Conservation (phyloP, 129 eudicot genomes). For the Dittrichia graveolens region DNA sequence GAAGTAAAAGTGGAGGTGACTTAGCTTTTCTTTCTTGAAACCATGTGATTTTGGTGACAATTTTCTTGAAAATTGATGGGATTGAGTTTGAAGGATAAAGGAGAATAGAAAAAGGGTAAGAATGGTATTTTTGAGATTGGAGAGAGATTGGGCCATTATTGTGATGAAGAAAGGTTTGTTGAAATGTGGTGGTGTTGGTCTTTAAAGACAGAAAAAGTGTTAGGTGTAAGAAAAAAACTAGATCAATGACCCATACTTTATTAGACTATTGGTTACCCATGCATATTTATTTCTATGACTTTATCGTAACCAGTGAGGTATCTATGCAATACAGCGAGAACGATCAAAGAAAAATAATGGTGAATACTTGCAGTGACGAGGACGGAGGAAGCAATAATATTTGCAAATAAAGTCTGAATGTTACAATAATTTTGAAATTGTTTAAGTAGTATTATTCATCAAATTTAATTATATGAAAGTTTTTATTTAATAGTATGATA, state of each 20-base stretch:
- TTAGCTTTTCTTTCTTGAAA: constrained; percentile 26
- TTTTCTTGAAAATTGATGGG: constrained; percentile 27
- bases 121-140: background rate
- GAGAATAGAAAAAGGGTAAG: constrained; percentile 6
- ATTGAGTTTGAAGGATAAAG: constrained; percentile 4
- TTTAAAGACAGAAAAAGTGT: background rate
- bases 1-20: constrained; percentile 34
- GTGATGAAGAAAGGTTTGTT: background rate
- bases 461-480: too few species aligned
- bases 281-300: too few species aligned
- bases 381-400: too few species aligned
- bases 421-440: too few species aligned
- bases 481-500: too few species aligned
- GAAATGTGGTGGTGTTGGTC: background rate
- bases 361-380: too few species aligned
- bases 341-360: too few species aligned
- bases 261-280: background rate
- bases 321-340: too few species aligned
- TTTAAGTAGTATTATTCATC: too few species aligned
- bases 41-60: constrained; percentile 24
- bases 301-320: too few species aligned
- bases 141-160: constrained; percentile 19
- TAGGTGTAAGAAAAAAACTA: background rate
- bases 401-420: too few species aligned
- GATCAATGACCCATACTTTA: background rate